Conservation (phyloP, 2,329 filamentous ascomycete species). For the Plectosphaerella sp. region DNA sequence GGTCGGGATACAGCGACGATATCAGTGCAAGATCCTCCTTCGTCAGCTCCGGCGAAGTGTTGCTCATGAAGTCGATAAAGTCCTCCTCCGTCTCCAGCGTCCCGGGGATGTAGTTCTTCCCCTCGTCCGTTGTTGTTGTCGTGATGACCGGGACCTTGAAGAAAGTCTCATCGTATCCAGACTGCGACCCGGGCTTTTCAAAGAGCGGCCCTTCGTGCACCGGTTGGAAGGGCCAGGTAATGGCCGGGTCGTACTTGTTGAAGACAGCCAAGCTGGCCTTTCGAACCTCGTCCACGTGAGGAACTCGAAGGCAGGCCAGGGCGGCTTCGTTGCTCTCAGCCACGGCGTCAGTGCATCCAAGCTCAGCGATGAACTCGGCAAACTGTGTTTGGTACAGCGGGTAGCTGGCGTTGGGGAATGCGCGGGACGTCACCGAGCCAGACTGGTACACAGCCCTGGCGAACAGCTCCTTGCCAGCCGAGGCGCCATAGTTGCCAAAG, state of each 20-base stretch:
- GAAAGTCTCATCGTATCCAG: slow-evolving; percentile 28
- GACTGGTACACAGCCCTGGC: slow-evolving; percentile 28
- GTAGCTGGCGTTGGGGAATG: slow-evolving; percentile 28
- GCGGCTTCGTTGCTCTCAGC: slow-evolving; percentile 19
- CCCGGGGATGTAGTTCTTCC: slow-evolving; percentile 24
- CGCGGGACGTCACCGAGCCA: slow-evolving; percentile 28
- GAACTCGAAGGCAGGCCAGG: slow-evolving; percentile 31
- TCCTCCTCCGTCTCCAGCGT: slow-evolving; percentile 27
- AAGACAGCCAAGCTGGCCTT: slow-evolving; percentile 34
- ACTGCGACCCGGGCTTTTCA: slow-evolving; percentile 39
- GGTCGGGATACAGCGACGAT: slow-evolving; percentile 28
- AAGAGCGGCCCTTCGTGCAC: slow-evolving; percentile 37
- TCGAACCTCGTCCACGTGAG: slow-evolving; percentile 28
- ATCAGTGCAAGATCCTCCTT: slow-evolving; percentile 21
- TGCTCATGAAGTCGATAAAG: slow-evolving; percentile 30
- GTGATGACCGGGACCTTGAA: slow-evolving; percentile 29
- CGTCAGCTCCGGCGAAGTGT: slow-evolving; percentile 23
- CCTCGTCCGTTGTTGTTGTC: slow-evolving; percentile 30
- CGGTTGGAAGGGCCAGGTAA: slow-evolving; percentile 46
- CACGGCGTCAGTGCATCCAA: slow-evolving; percentile 10
- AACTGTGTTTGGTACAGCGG: slow-evolving; percentile 28
- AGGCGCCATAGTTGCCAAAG: slow-evolving; percentile 28
- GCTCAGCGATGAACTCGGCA: slow-evolving; percentile 16
- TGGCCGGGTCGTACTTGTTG: slow-evolving; percentile 27
- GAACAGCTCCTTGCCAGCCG: slow-evolving; percentile 22